Conservation (phyloP, 139 green algal species). For the Picochlorum sp. region DNA sequence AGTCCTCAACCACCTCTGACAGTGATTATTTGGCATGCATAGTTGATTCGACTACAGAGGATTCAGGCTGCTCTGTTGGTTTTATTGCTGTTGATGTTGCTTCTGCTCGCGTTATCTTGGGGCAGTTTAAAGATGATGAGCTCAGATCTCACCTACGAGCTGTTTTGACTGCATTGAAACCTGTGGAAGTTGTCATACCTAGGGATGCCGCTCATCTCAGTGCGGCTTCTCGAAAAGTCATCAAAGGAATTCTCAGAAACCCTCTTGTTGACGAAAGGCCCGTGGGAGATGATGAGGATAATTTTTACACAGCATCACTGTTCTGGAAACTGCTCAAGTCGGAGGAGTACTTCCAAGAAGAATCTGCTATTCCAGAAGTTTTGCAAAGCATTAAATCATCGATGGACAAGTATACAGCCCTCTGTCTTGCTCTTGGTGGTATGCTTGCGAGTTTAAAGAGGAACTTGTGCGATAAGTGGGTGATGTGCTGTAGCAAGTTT, state of each 20-base stretch:
- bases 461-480: conserved; percentile 63
- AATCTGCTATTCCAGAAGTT: not conserved
- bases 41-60: conserved; percentile 20
- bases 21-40: conserved; percentile 42
- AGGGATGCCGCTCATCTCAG: conserved; percentile 16
- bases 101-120: conserved; percentile 53
- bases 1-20: conserved; percentile 38
- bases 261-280: conserved; percentile 31
- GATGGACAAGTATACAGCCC: conserved; percentile 2
- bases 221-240: conserved; percentile 23
- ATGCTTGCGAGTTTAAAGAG: conserved; percentile 50
- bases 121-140: conserved; percentile 64
- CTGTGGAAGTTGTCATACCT: conserved; percentile 72
- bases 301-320: conserved; percentile 9
- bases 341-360: not conserved
- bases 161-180: conserved; percentile 60
- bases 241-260: conserved; percentile 26
- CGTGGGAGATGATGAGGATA: conserved; percentile 11
- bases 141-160: conserved; percentile 59
- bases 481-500: conserved; percentile 38
- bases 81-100: conserved; percentile 67
- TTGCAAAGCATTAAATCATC: conserved; percentile 4
- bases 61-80: conserved; percentile 34
- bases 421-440: conserved; percentile 29
- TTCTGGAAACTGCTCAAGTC: conserved; percentile 11